These are phyloP conservation scores for Termitomyces sp. DNA, from an alignment of 768 basidiomycete species.

Conservation along the genomic window DNA sequence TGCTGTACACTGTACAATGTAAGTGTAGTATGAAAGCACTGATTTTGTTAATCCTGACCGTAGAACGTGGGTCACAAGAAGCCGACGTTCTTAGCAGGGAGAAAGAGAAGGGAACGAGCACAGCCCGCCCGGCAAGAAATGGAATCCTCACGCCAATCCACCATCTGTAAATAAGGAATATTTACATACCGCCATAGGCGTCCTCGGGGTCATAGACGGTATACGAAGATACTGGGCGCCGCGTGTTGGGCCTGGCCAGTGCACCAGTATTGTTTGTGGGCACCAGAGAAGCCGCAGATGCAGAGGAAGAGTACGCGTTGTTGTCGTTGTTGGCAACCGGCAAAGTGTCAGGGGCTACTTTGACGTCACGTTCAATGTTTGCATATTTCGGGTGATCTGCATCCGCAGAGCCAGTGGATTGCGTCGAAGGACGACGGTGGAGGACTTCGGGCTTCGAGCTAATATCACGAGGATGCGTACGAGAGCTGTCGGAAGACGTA, in stretches of 20 bases:
- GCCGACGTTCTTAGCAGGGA: background rate
- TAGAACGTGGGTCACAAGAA: background rate
- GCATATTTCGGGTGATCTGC: conserved; percentile 11
- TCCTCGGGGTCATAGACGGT: conserved; percentile 62
- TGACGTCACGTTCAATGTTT: conserved; percentile 16
- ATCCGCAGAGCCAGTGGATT: conserved; percentile 3
- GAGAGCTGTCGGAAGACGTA: background rate
- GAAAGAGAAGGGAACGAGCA: background rate
- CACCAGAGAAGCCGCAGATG: background rate
- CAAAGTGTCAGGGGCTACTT: conserved; percentile 6
- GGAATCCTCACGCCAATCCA: background rate
- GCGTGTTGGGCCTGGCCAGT: background rate
- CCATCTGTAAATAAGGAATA: background rate
- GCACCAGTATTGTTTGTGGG: background rate
- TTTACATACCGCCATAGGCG: conserved; percentile 64
- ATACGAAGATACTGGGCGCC: conserved; percentile 16
- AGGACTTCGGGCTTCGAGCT: background rate
- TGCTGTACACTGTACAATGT: background rate
- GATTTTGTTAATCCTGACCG: background rate
- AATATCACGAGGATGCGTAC: background rate
- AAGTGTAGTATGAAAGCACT: background rate
- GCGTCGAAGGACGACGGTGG: conserved; percentile 10
- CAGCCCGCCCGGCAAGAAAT: conserved; percentile 1
- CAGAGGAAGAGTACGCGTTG: background rate
- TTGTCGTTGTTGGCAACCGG: background rate